Conservation (phyloP, 176 grass and related monocot genomes). For the Cenchrus fungigraminus region DNA sequence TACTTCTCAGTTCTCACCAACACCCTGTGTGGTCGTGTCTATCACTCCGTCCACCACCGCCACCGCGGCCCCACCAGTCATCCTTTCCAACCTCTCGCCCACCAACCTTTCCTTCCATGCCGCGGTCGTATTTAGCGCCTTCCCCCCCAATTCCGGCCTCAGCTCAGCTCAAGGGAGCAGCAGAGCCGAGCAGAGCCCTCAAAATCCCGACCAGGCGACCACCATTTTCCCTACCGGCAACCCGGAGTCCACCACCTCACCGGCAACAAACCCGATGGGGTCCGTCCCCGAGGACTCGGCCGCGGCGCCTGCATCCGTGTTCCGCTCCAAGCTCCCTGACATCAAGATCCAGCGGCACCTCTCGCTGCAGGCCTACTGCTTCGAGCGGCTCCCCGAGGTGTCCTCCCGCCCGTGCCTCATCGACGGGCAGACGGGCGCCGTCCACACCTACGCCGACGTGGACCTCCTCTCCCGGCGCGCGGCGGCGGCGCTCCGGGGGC, state of each 20-base stretch:
- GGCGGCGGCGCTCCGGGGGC: slow-evolving; percentile 55
- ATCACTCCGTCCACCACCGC: no score
- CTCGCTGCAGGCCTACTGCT: slow-evolving; percentile 88
- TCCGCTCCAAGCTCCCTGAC: slow-evolving; percentile 87
- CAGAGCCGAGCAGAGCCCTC: slow-evolving; percentile 20
- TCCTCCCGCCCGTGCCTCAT: slow-evolving; percentile 69
- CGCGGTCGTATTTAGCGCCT: slow-evolving; percentile 43
- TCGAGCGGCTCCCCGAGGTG: slow-evolving; percentile 44
- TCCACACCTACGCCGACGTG: slow-evolving; percentile 72
- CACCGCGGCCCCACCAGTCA: neutral
- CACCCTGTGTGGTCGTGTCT: no score
- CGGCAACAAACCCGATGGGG: slow-evolving; percentile 48
- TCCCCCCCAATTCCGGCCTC: neutral
- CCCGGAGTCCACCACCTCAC: neutral
- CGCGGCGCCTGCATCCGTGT: slow-evolving; percentile 39
- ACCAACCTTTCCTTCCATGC: slow-evolving; percentile 33
- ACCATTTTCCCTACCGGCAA: slow-evolving; percentile 4
- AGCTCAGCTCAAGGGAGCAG: slow-evolving; percentile 26
- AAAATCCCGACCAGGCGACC: slow-evolving; percentile 15
- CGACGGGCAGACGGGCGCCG: slow-evolving; percentile 59
- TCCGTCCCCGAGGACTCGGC: slow-evolving; percentile 43
- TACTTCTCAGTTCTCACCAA: no score
- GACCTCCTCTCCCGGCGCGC: slow-evolving; percentile 41
- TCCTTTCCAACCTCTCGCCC: neutral
- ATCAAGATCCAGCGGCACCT: slow-evolving; percentile 79